Base-by-base conservation (phyloP, 202 grass and related monocot species). In the Sporobolus alterniflorus region DNA sequence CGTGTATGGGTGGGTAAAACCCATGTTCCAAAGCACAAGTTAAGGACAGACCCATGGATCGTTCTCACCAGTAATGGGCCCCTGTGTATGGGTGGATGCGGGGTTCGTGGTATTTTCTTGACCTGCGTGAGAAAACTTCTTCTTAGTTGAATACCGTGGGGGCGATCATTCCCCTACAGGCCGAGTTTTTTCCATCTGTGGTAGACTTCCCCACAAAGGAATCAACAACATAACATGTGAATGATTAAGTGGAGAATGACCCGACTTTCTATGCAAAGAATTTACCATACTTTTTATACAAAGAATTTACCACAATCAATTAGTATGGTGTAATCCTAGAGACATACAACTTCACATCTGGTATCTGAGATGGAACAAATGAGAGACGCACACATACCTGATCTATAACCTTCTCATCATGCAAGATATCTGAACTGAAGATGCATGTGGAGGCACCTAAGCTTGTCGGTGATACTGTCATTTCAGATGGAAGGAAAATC, bases 361-460 rank as follows among this genome's bases (percentile, higher is more conserved):
- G 2, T 47, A 71, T 54, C 34, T 64, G 44, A 73, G 9, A 40
- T 7, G n/a, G 49, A n/a, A 31, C 18, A 77, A 77, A 62, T 51
- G 75, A 54, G 55, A 68, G 42, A 82, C 61, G 81, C 25, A 29
- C 67, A 69, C 36, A 55, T 57, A 98, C 96, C 96, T 94, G 93
- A 77, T 98, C 93, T 85, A 98, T 84, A 92, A 94, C 87, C 63
- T 89, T 94, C 74, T 95, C 91, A 41, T 98, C 96, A 29, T 92
- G 89, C 71, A 98, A 94, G 55, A 94, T 81, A 89, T 98, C 87
- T 85, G 91, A 95, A 73, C 93, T 90, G 60, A 98, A 98, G 16
- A 96, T 82, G 71, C 89, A 98, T 74, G 83, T 90, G 63, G 96
- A 98, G 25, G 96, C 96, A 24, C 96, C 96, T 79, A 98, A 89